These are phyloP conservation scores for Rehmannia glutinosa DNA, from an alignment of 257 asterid species.

Conservation along the genomic window DNA sequence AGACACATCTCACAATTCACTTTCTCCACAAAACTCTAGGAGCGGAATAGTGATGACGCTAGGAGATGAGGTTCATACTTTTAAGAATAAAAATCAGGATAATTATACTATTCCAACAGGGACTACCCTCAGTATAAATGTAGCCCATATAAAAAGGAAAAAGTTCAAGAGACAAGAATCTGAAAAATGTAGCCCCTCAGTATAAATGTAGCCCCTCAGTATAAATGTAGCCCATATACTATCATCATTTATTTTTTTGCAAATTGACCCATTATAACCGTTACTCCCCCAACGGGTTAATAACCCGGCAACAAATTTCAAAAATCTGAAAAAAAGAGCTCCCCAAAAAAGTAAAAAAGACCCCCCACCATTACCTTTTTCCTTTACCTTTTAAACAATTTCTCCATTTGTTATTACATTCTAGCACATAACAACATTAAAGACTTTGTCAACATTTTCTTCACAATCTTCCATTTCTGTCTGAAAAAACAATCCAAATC, in stretches of 20 bases:
- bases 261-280: constrained; percentile 41
- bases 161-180: too few relatives aligned
- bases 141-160: too few relatives aligned
- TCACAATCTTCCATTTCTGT: background rate
- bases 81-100: too few relatives aligned
- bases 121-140: too few relatives aligned
- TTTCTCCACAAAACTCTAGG: too few relatives aligned
- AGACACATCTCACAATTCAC: too few relatives aligned
- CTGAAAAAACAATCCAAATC: background rate
- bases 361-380: constrained; percentile 11
- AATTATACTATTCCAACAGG: too few relatives aligned
- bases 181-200: too few relatives aligned
- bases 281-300: constrained; percentile 50
- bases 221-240: too few relatives aligned
- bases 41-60: too few relatives aligned
- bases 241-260: constrained; percentile 21
- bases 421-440: background rate
- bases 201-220: too few relatives aligned
- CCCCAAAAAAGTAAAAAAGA: constrained; percentile 32
- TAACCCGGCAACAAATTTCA: constrained; percentile 51
- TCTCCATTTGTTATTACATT: constrained; percentile 16
- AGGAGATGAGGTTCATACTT: too few relatives aligned
- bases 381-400: constrained; percentile 26
- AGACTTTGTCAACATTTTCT: constrained; percentile 1
- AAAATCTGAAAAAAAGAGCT: constrained; percentile 32